These are phyloP conservation scores for Fusarium guadeloupense DNA, from an alignment of 2,329 filamentous ascomycete genomes.

Conservation along the genomic window DNA sequence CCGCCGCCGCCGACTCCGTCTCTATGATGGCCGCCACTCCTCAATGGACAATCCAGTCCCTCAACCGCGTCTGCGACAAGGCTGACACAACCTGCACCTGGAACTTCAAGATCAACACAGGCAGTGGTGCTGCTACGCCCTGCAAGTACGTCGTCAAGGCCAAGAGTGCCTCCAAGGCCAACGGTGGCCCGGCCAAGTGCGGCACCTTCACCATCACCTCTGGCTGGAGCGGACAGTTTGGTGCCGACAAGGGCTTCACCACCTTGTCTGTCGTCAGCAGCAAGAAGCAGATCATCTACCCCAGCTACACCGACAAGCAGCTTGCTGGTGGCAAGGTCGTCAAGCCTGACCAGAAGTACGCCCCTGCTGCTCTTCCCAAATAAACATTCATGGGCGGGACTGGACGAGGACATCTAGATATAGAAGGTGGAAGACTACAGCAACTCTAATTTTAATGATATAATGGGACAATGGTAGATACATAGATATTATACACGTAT, in stretches of 20 bases:
- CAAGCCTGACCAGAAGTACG: conserved; percentile 59
- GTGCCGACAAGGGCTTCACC: conserved; percentile 61
- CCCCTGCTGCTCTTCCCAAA: conserved; percentile 42
- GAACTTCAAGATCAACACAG: conserved; percentile 56
- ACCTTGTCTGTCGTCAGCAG: conserved; percentile 58
- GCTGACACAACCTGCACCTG: conserved; percentile 54
- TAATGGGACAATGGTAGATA: background rate
- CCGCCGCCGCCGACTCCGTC: conserved; percentile 44
- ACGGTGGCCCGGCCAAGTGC: conserved; percentile 54
- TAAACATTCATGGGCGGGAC: background rate
- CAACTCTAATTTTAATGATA: background rate
- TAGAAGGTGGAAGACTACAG: background rate
- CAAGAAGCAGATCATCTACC: conserved; percentile 57
- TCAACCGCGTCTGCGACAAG: conserved; percentile 53
- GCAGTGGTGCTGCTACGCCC: conserved; percentile 49
- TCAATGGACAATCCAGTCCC: conserved; percentile 53
- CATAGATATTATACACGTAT: background rate
- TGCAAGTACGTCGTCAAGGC: conserved; percentile 46
- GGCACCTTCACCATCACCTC: conserved; percentile 61
- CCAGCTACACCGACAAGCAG: conserved; percentile 62
- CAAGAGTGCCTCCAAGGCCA: conserved; percentile 47
- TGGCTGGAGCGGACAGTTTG: conserved; percentile 66
- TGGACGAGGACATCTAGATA: background rate
- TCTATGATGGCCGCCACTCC: conserved; percentile 53
- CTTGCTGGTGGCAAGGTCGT: conserved; percentile 56